phyloP scores from a whole-genome alignment of 2,329 filamentous ascomycete species.

The Cytospora schulzeri region DNA sequence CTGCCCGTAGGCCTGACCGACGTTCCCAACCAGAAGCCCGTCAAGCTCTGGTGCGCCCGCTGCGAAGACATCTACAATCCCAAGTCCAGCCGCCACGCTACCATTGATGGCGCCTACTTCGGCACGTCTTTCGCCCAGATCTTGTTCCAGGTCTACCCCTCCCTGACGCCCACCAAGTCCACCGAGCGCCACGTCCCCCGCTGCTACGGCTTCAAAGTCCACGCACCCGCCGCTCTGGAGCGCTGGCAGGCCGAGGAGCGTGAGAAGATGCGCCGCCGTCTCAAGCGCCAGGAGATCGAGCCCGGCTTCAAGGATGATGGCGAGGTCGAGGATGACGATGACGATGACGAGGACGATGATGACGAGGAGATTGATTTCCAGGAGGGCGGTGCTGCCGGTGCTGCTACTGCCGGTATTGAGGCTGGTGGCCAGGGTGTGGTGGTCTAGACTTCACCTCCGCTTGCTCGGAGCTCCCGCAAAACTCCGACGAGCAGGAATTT shows the following conservation, averaged over 20 bases:
- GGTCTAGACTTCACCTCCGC: constrained; percentile 5
- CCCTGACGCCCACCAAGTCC: constrained; percentile 83
- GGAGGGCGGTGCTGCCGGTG: constrained; percentile 33
- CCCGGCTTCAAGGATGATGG: constrained; percentile 76
- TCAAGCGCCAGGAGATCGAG: constrained; percentile 73
- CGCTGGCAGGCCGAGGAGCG: constrained; percentile 87
- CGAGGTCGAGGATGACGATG: constrained; percentile 61
- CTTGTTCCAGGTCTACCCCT: constrained; percentile 96
- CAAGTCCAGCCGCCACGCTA: constrained; percentile 92
- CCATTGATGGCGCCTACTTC: constrained; percentile 97
- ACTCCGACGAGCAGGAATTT: neutral
- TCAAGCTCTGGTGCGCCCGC: constrained; percentile 95
- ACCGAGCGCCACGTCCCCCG: constrained; percentile 83
- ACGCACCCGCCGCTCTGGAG: constrained; percentile 82
- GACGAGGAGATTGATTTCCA: constrained; percentile 46
- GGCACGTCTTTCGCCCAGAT: constrained; percentile 99
- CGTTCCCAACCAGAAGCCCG: constrained; percentile 81
- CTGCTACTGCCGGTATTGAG: neutral
- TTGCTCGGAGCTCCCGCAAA: neutral
- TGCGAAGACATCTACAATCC: constrained; percentile 99
- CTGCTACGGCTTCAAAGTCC: constrained; percentile 94
- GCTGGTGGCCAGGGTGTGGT: constrained; percentile 8
- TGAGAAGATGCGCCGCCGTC: constrained; percentile 77
- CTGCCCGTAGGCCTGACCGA: constrained; percentile 95
- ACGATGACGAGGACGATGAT: constrained; percentile 63